Evolutionary conservation across 1,284 basidiomycete genomes (phyloP).

Genomic region (Ustilago vetiveriae): DNA sequence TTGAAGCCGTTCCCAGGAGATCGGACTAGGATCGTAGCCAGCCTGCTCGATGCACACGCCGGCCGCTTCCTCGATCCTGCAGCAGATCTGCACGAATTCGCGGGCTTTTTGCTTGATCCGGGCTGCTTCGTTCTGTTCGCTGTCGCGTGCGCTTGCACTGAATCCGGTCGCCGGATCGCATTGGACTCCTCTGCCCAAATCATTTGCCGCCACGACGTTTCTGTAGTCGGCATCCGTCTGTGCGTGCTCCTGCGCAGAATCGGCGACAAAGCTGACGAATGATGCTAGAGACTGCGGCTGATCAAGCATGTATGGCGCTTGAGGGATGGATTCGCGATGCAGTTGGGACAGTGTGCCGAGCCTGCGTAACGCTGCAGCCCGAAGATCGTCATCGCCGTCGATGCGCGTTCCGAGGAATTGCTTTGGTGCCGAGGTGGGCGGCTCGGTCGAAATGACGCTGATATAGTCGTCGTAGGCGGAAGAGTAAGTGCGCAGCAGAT

Average conservation of each 20-base stretch:
- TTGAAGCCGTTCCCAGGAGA: constrained; percentile 29
- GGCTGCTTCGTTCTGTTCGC: constrained; percentile 4
- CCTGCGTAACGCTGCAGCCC: constrained; percentile 27
- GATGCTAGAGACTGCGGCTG: constrained; percentile 48
- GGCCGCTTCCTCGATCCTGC: constrained; percentile 51
- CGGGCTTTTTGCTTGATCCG: constrained; percentile 24
- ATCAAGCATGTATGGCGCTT: constrained; percentile 51
- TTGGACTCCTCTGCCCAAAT: too few relatives aligned
- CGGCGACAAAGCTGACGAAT: constrained; percentile 47
- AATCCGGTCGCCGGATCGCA: background rate
- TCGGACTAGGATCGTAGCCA: constrained; percentile 49
- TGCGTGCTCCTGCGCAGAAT: constrained; percentile 29
- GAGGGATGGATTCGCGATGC: constrained; percentile 55
- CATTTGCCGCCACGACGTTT: too few relatives aligned
- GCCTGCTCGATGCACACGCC: constrained; percentile 53
- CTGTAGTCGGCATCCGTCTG: too few relatives aligned
- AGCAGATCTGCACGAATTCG: constrained; percentile 51
- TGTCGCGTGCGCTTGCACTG: background rate
- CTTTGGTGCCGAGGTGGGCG: constrained; percentile 20
- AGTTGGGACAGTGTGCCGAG: constrained; percentile 25
- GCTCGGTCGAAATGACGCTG: constrained; percentile 54
- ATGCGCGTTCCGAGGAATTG: constrained; percentile 32
- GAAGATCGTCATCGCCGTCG: constrained; percentile 46
- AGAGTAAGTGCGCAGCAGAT: constrained; percentile 47
- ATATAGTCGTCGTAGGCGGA: constrained; percentile 61